Percentiles rank a stretch among this genome's conserved stretches.
Conservation (phyloP, 805 yeast genomes). For the Metschnikowia arizonensis region DNA sequence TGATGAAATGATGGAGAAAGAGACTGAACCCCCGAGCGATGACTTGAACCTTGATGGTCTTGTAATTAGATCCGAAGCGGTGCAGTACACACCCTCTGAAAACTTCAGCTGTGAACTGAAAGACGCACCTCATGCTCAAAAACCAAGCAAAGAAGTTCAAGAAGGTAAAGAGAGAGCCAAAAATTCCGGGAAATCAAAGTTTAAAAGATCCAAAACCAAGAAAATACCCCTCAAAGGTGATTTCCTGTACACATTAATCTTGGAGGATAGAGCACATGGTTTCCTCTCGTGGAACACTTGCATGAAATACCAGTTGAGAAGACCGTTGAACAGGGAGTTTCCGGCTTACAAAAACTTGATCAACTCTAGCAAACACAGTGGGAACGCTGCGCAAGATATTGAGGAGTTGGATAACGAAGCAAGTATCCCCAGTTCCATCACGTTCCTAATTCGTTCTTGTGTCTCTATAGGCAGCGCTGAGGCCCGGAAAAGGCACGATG, state of each 20-base stretch:
- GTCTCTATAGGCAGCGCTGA: constrained; percentile 49
- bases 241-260: constrained; percentile 21
- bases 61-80: constrained; percentile 2
- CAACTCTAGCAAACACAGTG: not conserved
- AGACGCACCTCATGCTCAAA: not conserved
- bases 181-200: not conserved
- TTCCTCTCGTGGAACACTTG: constrained; percentile 53
- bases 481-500: constrained; percentile 21
- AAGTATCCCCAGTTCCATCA: not conserved
- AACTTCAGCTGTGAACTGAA: not conserved
- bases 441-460: constrained; percentile 49
- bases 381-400: not conserved
- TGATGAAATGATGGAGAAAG: constrained; percentile 40
- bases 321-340: constrained; percentile 45
- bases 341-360: constrained; percentile 30
- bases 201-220: not conserved
- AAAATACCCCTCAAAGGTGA: not conserved
- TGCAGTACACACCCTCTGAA: not conserved
- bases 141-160: not conserved
- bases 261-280: constrained; percentile 40
- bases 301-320: constrained; percentile 35
- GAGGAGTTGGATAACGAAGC: constrained; percentile 1
- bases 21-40: constrained; percentile 1
- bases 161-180: not conserved
- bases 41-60: constrained; percentile 5